A percentile compares a stretch with the other conserved stretches of the same genome.
Evolutionary conservation across 306 rosid genomes (phyloP).

Genomic region (Begonia fuchsioides): DNA sequence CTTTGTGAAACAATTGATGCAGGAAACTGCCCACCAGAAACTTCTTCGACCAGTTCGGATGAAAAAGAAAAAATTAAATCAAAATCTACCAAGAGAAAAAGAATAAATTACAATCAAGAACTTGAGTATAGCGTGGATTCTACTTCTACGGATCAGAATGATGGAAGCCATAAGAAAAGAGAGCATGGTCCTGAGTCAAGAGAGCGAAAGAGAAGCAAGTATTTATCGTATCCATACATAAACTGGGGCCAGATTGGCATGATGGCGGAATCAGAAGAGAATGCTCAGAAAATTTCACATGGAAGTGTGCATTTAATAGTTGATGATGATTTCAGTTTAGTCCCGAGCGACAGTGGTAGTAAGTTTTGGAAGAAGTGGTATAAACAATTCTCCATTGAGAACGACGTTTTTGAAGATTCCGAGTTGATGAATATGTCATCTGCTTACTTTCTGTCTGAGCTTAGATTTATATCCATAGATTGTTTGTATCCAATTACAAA

Average conservation of each 20-base stretch:
- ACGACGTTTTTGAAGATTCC: constrained; percentile 13
- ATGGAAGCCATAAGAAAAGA: constrained; percentile 6
- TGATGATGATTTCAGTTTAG: constrained; percentile 1
- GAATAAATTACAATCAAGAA: constrained; percentile 3
- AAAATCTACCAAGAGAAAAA: constrained; percentile 18
- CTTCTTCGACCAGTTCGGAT: constrained; percentile 9
- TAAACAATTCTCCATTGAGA: constrained; percentile 23
- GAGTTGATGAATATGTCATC: constrained; percentile 25
- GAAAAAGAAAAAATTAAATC: constrained; percentile 2
- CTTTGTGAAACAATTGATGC: constrained; percentile 17
- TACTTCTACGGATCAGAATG: constrained; percentile 3
- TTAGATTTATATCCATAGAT: constrained; percentile 37
- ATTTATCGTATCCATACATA: constrained; percentile 62
- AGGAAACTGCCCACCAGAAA: constrained; percentile 9
- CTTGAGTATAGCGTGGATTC: constrained; percentile 7
- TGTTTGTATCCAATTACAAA: constrained; percentile 27
- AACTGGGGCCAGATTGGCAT: constrained; percentile 26
- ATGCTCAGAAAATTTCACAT: constrained; percentile 1
- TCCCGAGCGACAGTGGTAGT: constrained; percentile 22
- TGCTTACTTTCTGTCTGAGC: constrained; percentile 42
- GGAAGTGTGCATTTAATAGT: background rate
- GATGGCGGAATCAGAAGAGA: constrained; percentile 6
- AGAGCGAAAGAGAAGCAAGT: constrained; percentile 69
- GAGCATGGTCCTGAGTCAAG: constrained; percentile 36
- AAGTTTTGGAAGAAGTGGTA: constrained; percentile 55